phyloP scores from a whole-genome alignment of 2,329 filamentous ascomycete species.

The Neopestalotiopsis sp. region DNA sequence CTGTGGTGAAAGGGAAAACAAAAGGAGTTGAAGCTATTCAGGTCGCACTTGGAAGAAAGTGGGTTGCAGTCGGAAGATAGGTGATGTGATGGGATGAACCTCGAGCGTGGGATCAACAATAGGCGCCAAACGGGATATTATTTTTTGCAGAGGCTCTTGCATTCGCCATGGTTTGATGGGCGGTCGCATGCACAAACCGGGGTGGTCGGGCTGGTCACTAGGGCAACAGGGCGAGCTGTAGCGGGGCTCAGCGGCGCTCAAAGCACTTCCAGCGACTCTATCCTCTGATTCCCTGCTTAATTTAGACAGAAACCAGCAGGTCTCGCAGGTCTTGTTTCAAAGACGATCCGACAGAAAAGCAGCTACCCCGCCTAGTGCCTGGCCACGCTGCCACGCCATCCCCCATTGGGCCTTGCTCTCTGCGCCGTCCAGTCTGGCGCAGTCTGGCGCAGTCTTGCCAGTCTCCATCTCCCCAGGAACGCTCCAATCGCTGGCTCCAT shows the following conservation, averaged over 20 bases:
- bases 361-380: neutral
- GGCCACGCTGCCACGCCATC: neutral
- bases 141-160: conserved; percentile 11
- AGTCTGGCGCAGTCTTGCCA: neutral
- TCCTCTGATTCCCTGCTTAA: conserved; percentile 8
- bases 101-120: conserved; percentile 19
- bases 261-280: neutral
- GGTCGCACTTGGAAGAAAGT: neutral
- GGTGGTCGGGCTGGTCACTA: neutral
- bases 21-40: conserved; percentile 17
- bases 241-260: neutral
- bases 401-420: neutral
- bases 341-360: neutral
- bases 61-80: conserved; percentile 6
- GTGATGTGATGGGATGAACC: neutral
- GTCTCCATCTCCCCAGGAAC: neutral
- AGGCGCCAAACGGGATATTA: conserved; percentile 11
- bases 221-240: conserved; percentile 9
- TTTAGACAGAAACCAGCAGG: conserved; percentile 15
- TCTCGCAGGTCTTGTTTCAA: conserved; percentile 3
- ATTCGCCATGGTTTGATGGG: neutral
- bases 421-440: neutral
- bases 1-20: neutral
- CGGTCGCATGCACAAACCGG: conserved; percentile 1
- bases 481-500: neutral